Conservation (phyloP, 1,284 basidiomycete genomes). For the Ganoderma resinaceum region DNA sequence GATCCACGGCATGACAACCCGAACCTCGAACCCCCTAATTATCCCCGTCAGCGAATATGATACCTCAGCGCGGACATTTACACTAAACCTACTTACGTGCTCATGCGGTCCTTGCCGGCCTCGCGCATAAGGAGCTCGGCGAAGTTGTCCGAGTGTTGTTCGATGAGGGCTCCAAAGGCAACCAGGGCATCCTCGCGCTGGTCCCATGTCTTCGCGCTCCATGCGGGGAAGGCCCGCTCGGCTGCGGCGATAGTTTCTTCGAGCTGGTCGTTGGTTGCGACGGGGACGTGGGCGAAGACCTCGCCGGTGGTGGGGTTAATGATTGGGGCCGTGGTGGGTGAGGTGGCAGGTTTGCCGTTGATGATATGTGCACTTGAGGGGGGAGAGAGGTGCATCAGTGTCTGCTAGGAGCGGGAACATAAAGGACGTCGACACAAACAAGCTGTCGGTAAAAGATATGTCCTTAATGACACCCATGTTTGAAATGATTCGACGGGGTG, state of each 20-base stretch:
- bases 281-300: constrained; percentile 21
- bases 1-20: background rate
- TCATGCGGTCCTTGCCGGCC: constrained; percentile 20
- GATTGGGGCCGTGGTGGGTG: constrained; percentile 11
- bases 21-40: constrained; percentile 5
- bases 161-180: constrained; percentile 10
- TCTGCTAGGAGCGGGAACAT: background rate
- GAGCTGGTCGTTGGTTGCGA: constrained; percentile 25
- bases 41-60: background rate
- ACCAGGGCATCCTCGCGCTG: constrained; percentile 19
- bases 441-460: background rate
- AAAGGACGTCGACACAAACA: background rate
- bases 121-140: constrained; percentile 21
- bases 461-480: background rate
- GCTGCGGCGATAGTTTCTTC: constrained; percentile 24
- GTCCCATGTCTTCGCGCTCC: constrained; percentile 19
- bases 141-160: constrained; percentile 14
- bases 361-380: constrained; percentile 15
- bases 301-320: constrained; percentile 26
- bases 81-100: constrained; percentile 13
- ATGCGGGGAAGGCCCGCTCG: constrained; percentile 17
- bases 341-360: constrained; percentile 14
- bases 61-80: background rate
- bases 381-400: background rate
- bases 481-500: background rate